Percentiles rank a stretch among this genome's conserved stretches.
Conservation (phyloP, 208 protist species). For the Trypanosoma mega region DNA sequence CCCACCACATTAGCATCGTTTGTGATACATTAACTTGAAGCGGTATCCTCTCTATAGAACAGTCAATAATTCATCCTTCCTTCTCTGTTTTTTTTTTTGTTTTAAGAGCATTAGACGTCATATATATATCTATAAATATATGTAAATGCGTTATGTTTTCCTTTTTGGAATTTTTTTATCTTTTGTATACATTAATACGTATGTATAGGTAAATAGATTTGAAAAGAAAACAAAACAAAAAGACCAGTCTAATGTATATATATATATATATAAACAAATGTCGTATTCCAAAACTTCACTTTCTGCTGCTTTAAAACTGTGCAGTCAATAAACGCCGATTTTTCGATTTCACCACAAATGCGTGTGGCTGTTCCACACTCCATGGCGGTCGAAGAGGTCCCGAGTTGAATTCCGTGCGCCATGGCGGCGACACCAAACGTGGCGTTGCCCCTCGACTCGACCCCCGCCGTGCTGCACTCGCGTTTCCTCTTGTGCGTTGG, state of each 20-base stretch:
- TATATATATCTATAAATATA: background rate
- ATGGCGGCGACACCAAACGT: constrained; percentile 51
- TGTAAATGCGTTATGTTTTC: background rate
- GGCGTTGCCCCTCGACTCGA: constrained; percentile 16
- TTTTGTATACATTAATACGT: too few relatives aligned
- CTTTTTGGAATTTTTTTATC: background rate
- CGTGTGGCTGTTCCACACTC: constrained; percentile 53
- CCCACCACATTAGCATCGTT: too few relatives aligned
- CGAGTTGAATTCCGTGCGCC: constrained; percentile 71
- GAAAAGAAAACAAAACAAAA: background rate
- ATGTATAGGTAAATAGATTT: background rate
- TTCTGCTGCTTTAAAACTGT: too few relatives aligned
- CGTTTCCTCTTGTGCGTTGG: background rate
- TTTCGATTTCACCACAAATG: constrained; percentile 20
- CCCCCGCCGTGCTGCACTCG: background rate
- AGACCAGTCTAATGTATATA: background rate
- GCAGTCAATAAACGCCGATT: constrained; percentile 5
- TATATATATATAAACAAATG: too few relatives aligned
- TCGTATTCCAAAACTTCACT: too few relatives aligned
- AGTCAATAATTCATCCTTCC: too few relatives aligned
- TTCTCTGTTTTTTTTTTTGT: background rate
- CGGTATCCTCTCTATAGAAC: too few relatives aligned
- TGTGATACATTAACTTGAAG: too few relatives aligned
- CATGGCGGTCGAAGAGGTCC: constrained; percentile 48
- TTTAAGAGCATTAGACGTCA: background rate